Evolutionary conservation across 176 grass and related monocot species (phyloP), one percentile per base, ranked within the genome.

Genomic region (Juncus inflexus): DNA sequence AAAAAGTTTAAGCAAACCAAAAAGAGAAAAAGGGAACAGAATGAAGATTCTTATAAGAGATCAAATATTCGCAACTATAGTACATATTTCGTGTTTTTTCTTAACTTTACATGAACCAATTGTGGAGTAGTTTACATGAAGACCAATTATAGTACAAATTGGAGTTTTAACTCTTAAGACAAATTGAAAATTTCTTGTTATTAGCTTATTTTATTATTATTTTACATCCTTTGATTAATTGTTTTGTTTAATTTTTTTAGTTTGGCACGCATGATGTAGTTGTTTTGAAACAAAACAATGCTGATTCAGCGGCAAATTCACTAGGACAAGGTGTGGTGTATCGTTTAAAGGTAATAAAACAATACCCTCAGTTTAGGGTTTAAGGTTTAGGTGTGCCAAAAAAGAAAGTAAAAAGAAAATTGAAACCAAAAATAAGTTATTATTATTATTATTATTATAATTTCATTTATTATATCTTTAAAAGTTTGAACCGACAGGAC

Each of bases 281-380:
- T 81, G 77, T 90, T 67, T 61, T 96, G 40, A 96, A 96, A 76
- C 84, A 77, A 76, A 96, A 96, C 63, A 91, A 96, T 75, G 87
- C 91, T 42, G 84, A 96, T 62, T 36, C 51, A n/a, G 72, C 73
- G 79, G 79, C 84, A 47, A 42, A 83, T 87, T 61, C 84, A 35
- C 81, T 96, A 67, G 81, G 87, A 9, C 91, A 96, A 85, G 87
- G 91, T 85, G 91, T 91, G 39, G 84, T 96, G 67, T 97, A 89
- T 78, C 84, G 92, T 65, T 60, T 97, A 61, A 97, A 97, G 92
- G 92, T 97, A 88, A 62, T 81, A 35, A 37, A 49, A 53, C 41
- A 55, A 37, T 15, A 40, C 7, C 3, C 28, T 15, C 40, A 40
- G 0, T 62, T 62, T 9, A 38, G 35, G 36, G 59, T 38, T 62